Evolutionary conservation across 305 asterid genomes (phyloP).

Genomic region (Fraxinus nigra): DNA sequence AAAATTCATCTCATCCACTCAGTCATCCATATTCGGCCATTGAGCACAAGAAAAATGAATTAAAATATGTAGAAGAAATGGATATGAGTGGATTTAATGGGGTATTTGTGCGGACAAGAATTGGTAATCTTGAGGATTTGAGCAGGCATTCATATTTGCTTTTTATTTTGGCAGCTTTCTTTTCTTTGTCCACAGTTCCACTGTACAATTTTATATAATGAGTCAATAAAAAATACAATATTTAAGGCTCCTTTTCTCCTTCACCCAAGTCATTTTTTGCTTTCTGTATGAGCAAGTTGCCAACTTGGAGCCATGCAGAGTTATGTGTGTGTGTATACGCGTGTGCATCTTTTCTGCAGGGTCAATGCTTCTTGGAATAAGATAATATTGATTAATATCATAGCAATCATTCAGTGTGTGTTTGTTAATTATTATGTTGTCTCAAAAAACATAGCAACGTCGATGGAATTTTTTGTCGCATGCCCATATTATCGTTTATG

Average conservation of each 20-base stretch:
- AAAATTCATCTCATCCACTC: not conserved
- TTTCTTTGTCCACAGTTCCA: constrained; percentile 18
- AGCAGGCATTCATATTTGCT: constrained; percentile 1
- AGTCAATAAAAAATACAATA: constrained; percentile 19
- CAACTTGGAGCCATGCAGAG: constrained; percentile 24
- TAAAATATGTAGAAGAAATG: not conserved
- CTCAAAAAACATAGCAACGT: too few relatives aligned
- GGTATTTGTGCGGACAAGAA: constrained; percentile 13
- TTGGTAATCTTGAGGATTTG: constrained; percentile 4
- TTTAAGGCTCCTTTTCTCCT: constrained; percentile 9
- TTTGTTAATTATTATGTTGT: too few relatives aligned
- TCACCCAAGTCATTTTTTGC: not conserved
- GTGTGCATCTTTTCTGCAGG: not conserved
- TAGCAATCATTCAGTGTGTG: too few relatives aligned
- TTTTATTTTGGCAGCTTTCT: constrained; percentile 20
- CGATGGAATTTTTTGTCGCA: too few relatives aligned
- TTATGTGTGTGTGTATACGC: too few relatives aligned
- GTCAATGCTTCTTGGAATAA: not conserved
- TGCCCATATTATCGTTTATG: too few relatives aligned
- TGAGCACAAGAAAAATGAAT: not conserved
- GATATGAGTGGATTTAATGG: constrained; percentile 13
- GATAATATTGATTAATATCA: not conserved
- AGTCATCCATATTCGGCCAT: not conserved
- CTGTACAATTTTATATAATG: not conserved
- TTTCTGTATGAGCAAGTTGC: constrained; percentile 31